phyloP scores from a whole-genome alignment of 345 rosid species.

The Acer campestre region DNA sequence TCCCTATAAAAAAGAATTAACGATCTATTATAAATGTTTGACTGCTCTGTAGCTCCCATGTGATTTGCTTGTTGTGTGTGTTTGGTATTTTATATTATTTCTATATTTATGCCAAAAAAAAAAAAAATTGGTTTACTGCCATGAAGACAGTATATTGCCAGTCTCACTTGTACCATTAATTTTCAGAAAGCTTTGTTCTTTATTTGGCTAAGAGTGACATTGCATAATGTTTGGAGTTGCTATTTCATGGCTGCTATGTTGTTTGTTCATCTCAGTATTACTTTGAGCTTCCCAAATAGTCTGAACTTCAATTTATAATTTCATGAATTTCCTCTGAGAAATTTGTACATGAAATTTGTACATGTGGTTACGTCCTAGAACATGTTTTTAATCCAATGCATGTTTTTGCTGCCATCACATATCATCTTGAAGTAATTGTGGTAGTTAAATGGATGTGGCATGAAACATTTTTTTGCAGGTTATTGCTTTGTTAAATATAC shows the following conservation, averaged over 20 bases:
- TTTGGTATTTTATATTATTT: background rate
- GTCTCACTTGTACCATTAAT: background rate
- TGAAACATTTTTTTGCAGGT: slow-evolving; percentile 46
- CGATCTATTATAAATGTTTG: background rate
- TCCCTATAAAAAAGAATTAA: background rate
- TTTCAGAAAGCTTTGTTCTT: slow-evolving; percentile 1
- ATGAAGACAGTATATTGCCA: background rate
- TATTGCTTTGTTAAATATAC: slow-evolving; percentile 87
- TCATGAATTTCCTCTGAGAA: background rate
- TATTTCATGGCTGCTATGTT: too few species aligned
- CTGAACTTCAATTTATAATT: background rate
- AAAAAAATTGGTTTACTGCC: background rate
- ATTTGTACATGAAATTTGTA: background rate
- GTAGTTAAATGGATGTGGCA: background rate
- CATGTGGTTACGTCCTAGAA: background rate
- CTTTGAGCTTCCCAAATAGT: background rate
- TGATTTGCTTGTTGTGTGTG: background rate
- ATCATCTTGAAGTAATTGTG: background rate
- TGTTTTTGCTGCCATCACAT: background rate
- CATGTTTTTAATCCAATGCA: background rate
- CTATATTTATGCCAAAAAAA: background rate
- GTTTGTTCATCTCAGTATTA: background rate
- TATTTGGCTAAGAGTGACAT: background rate
- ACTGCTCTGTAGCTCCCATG: background rate
- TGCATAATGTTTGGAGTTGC: background rate